These are phyloP conservation scores for Yamadazyma buinensis DNA, from an alignment of 1,139 yeast genomes.

Conservation along the genomic window DNA sequence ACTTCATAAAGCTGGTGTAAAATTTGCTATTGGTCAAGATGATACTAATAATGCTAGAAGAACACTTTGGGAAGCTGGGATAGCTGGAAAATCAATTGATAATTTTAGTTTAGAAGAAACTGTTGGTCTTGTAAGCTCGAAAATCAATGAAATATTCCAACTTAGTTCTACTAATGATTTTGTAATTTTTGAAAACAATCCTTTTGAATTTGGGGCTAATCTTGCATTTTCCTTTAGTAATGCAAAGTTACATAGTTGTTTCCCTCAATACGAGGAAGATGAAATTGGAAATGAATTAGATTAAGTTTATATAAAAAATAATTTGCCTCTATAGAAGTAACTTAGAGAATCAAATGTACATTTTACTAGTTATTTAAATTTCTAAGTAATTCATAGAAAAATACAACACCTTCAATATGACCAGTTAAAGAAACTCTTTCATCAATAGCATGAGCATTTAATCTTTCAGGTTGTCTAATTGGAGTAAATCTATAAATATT, in stretches of 20 bases:
- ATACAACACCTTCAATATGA: constrained; percentile 23
- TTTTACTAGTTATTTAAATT: constrained; percentile 4
- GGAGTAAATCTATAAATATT: constrained; percentile 36
- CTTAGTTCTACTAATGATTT: constrained; percentile 1
- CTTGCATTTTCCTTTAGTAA: constrained; percentile 3
- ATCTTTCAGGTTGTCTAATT: constrained; percentile 16
- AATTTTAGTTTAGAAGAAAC: constrained; percentile 1
- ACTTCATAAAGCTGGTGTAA: constrained; percentile 6
- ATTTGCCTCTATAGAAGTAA: constrained; percentile 5
- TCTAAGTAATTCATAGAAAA: constrained; percentile 35
- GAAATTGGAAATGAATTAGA: constrained; percentile 1
- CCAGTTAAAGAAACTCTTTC: constrained; percentile 27
- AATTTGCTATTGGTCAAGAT: constrained; percentile 6
- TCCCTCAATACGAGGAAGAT: constrained; percentile 5
- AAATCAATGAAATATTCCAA: constrained; percentile 3
- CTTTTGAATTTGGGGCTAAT: constrained; percentile 6
- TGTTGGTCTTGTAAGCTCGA: not conserved
- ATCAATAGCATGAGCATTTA: constrained; percentile 31
- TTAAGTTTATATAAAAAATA: too few species aligned
- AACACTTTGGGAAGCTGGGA: constrained; percentile 6
- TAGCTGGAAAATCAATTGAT: constrained; percentile 6
- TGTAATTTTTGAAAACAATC: constrained; percentile 4
- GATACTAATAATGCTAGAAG: constrained; percentile 4
- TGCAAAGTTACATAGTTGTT: constrained; percentile 1
- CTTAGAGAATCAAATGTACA: not conserved